These are phyloP conservation scores for Trichophyton verrucosum DNA, from an alignment of 2,329 filamentous ascomycete genomes.

Conservation along the genomic window DNA sequence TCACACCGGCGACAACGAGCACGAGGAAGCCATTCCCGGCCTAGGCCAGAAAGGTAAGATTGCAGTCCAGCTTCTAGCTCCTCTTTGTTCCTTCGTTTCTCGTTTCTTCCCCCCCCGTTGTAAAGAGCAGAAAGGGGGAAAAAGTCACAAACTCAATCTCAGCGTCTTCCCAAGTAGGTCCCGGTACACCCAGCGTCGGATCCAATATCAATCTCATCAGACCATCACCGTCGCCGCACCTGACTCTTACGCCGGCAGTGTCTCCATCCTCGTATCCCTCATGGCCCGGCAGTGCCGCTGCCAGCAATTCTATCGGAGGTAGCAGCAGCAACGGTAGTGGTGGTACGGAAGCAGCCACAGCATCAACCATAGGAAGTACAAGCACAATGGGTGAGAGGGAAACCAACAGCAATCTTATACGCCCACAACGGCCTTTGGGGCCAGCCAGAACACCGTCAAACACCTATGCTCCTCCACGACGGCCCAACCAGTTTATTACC, in stretches of 20 bases:
- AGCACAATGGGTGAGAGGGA: background rate
- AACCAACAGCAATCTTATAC: constrained; percentile 13
- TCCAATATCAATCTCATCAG: background rate
- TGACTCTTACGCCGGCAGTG: background rate
- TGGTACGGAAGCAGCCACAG: background rate
- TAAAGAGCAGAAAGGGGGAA: background rate
- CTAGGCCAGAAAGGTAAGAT: background rate
- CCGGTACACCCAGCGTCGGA: background rate
- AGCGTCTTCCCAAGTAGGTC: background rate
- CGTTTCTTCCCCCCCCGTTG: background rate
- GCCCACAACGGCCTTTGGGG: constrained; percentile 54
- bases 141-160: background rate
- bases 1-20: background rate
- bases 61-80: background rate
- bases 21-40: background rate
- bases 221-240: background rate
- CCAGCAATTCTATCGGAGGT: constrained; percentile 1
- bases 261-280: constrained; percentile 9
- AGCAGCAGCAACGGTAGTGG: background rate
- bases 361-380: background rate
- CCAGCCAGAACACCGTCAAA: constrained; percentile 64
- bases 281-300: constrained; percentile 9
- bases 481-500: constrained; percentile 39
- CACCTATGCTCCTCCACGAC: constrained; percentile 58
- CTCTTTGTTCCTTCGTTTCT: background rate